A percentile compares a stretch with the other conserved stretches of the same genome.
Conservation (phyloP, 2,329 filamentous ascomycete species). For the Cladosporium phlei region DNA sequence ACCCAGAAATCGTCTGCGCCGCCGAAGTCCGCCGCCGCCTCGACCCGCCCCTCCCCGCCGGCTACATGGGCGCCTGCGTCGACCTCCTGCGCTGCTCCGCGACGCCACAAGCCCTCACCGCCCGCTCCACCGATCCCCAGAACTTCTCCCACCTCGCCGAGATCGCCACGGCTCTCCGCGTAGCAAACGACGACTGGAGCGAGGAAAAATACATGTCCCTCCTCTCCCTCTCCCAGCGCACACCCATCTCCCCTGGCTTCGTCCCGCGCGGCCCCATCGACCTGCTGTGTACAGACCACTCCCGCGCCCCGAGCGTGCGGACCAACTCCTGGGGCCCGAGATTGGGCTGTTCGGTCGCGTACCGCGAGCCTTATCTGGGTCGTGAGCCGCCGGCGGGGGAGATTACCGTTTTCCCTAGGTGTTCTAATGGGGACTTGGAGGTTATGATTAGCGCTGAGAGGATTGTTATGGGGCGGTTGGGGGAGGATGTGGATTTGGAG, state of each 20-base stretch:
- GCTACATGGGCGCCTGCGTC: conserved; percentile 7
- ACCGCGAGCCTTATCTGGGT: conserved; percentile 10
- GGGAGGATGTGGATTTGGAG: not conserved
- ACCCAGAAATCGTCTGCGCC: conserved; percentile 3
- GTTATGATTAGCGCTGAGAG: conserved; percentile 14
- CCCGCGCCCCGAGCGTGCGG: not conserved
- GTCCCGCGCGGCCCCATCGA: conserved; percentile 13
- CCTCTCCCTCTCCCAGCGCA: not conserved
- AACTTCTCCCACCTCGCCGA: not conserved
- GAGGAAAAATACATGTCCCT: conserved; percentile 4
- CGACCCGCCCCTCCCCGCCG: conserved; percentile 7
- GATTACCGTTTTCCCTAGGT: conserved; percentile 9
- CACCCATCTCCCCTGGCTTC: conserved; percentile 9
- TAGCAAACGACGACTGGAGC: conserved; percentile 3
- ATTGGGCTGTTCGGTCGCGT: not conserved
- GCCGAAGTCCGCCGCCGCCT: conserved; percentile 6
- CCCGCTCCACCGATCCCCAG: not conserved
- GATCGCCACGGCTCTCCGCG: not conserved
- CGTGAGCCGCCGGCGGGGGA: conserved; percentile 5
- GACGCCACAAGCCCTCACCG: not conserved
- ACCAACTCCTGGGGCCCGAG: conserved; percentile 4
- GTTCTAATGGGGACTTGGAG: conserved; percentile 13
- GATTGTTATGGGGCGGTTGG: conserved; percentile 4
- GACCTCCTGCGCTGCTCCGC: conserved; percentile 5
- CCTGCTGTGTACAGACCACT: conserved; percentile 12